A percentile compares a stretch with the other conserved stretches of the same genome.
Evolutionary conservation across 2,329 filamentous ascomycete genomes (phyloP).

Genomic region (Pseudogymnoascus sp.): DNA sequence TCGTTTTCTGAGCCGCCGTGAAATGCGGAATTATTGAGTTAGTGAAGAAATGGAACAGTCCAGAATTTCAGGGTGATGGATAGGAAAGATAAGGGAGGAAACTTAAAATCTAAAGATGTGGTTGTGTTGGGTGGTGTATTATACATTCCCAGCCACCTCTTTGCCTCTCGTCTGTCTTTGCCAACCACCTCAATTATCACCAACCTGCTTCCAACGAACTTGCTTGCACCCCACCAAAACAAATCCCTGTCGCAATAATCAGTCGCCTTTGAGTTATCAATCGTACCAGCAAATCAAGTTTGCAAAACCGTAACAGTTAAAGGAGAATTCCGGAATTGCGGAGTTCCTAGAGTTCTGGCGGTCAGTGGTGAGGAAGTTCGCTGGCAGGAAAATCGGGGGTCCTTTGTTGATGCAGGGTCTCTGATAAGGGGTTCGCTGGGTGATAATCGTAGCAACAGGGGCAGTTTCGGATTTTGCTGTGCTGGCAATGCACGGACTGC

Average conservation of each 20-base stretch:
- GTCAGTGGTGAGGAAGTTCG: background rate
- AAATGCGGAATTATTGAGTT: background rate
- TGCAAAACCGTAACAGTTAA: too few species aligned
- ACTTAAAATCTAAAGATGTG: background rate
- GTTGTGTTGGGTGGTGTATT: background rate
- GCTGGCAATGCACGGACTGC: background rate
- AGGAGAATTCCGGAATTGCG: background rate
- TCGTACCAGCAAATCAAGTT: too few species aligned
- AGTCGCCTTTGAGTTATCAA: background rate
- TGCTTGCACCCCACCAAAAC: background rate
- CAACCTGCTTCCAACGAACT: background rate
- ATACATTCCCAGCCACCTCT: background rate
- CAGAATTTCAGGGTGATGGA: background rate
- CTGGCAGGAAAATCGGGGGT: background rate
- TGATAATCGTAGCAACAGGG: background rate
- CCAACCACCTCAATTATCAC: background rate
- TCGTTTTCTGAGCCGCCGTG: background rate
- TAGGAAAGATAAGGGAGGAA: background rate
- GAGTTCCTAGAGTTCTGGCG: background rate
- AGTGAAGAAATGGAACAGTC: background rate
- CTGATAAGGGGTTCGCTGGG: background rate
- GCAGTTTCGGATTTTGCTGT: background rate
- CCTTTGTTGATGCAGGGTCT: background rate
- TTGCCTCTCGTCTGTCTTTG: background rate
- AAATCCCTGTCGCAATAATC: background rate